Conservation (phyloP, 305 asterid species). For the Fraxinus floribunda region DNA sequence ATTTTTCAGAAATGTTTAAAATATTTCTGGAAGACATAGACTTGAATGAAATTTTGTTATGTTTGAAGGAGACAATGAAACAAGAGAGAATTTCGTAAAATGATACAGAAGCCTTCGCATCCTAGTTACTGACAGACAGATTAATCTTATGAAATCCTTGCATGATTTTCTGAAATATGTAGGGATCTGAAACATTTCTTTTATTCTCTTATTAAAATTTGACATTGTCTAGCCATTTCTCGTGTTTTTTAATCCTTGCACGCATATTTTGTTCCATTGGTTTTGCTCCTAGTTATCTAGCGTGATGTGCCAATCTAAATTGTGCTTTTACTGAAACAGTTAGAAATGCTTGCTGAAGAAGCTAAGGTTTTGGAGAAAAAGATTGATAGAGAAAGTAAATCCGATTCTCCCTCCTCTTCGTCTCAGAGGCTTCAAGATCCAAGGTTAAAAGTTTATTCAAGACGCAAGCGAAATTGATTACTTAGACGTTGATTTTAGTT, state of each 20-base stretch:
- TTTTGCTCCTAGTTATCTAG: background rate
- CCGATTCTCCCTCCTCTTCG: background rate
- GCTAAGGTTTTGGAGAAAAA: constrained; percentile 58
- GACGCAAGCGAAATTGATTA: background rate
- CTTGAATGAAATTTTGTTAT: background rate
- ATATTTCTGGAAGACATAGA: background rate
- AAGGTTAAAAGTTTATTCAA: constrained; percentile 1
- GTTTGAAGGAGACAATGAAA: background rate
- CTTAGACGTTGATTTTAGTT: background rate
- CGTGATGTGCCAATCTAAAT: background rate
- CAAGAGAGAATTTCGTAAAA: background rate
- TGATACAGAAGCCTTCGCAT: background rate
- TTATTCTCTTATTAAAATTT: background rate
- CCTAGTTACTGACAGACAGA: background rate
- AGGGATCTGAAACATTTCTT: background rate
- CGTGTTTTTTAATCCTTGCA: background rate
- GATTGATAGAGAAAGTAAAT: constrained; percentile 32
- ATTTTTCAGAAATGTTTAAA: background rate
- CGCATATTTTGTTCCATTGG: background rate
- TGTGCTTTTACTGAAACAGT: constrained; percentile 44
- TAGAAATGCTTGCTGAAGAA: constrained; percentile 67
- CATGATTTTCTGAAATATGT: background rate
- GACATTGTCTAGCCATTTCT: background rate
- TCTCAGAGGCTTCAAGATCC: background rate
- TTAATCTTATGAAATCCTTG: background rate